Evolutionary conservation across 768 basidiomycete species (phyloP), one percentile per base, ranked within the genome.

Genomic region (Gyrodon lividus): DNA sequence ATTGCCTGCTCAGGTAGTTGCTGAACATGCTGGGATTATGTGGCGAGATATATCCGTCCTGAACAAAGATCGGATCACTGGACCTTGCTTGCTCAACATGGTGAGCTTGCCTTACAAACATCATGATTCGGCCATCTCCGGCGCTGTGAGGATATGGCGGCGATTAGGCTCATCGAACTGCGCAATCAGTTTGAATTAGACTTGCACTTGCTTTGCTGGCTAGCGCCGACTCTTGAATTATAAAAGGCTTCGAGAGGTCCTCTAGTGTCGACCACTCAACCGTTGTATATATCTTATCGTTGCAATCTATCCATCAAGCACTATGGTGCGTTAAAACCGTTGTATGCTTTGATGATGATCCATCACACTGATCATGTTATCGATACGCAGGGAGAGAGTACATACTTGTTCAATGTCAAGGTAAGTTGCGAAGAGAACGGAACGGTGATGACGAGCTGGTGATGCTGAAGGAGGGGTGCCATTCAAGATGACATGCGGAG

Each of bases 371-470:
- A 22, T n/a, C 5, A 4, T 7, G 20, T 14, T 1, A 33, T 8
- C 19, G 19, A 19, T 28, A 38, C 38, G 20, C 22, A 67, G 63
- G 52, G 50, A 24, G 41, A 59, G 46, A n/a, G n/a, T n/a, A n/a
- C n/a, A n/a, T 93, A 92, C 73, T 78, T 85, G 68, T 92, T 91
- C 65, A 77, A 91, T 60, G 91, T 93, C 70, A 90, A 90, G 84
- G 90, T 88, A 57, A 17, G 62, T 23, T 26, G 26, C 38, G 6
- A 23, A 22, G 28, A 7, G 43, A 33, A 55, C 24, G 17, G 43
- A 33, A 55, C 24, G 17, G n/a, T 17, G 7, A 19, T 23, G 37
- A 20, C 22, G 23, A 37, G 34, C 35, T 26, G 47, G 46, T 28
- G 24, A 20, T 17, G 37, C 33, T 57, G 42, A 59, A 44, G 23